Percentiles rank a stretch among this genome's conserved stretches.
Conservation (phyloP, 768 basidiomycete species). For the Podaxis rugospora region DNA sequence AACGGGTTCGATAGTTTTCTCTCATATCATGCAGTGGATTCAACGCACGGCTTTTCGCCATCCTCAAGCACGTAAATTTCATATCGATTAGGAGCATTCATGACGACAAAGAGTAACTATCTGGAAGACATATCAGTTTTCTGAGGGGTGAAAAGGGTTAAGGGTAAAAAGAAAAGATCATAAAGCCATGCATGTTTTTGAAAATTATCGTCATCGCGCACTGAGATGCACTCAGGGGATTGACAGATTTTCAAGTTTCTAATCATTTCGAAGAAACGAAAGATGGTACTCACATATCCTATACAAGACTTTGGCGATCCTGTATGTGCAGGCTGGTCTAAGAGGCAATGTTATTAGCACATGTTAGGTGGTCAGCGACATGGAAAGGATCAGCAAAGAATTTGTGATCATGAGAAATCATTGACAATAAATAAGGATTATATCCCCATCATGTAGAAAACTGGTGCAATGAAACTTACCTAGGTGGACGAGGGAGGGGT, state of each 20-base stretch:
- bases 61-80: conserved; percentile 91
- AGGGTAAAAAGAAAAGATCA: not conserved
- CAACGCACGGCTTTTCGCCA: conserved; percentile 87
- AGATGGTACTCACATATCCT: not conserved
- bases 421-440: conserved; percentile 68
- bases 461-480: conserved; percentile 23
- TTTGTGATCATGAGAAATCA: conserved; percentile 53
- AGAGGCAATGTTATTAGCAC: not conserved
- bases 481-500: conserved; percentile 8
- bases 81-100: conserved; percentile 95
- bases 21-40: conserved; percentile 12
- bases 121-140: conserved; percentile 14
- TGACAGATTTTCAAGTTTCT: conserved; percentile 12
- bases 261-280: conserved; percentile 7
- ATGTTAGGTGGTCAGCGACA: not conserved
- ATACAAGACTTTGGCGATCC: not conserved
- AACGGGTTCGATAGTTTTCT: not conserved
- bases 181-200: conserved; percentile 8
- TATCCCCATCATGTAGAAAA: conserved; percentile 43
- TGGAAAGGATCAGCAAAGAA: conserved; percentile 37
- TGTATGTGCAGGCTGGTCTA: not conserved
- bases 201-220: conserved; percentile 6
- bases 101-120: conserved; percentile 24
- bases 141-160: conserved; percentile 4
- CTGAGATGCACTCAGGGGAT: conserved; percentile 9